phyloP scores from a whole-genome alignment of 2,329 filamentous ascomycete genomes.

The Trichothecium roseum region DNA sequence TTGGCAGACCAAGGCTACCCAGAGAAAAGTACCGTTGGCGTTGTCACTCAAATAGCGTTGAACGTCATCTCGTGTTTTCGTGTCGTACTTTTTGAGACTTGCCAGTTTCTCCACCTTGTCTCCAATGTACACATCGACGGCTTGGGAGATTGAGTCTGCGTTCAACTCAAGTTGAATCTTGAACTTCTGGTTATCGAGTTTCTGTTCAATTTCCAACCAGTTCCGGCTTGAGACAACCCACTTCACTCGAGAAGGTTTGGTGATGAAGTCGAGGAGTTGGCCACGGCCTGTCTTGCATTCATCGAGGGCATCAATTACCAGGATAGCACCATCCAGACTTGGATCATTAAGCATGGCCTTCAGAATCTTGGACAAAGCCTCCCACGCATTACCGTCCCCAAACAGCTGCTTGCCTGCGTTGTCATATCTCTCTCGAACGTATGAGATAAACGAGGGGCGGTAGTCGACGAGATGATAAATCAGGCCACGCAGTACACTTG shows the following conservation, averaged over 20 bases:
- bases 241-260: conserved; percentile 18
- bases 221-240: conserved; percentile 36
- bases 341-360: conserved; percentile 24
- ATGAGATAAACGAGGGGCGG: no score
- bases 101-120: conserved; percentile 17
- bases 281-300: conserved; percentile 22
- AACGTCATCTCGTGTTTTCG: conserved; percentile 1
- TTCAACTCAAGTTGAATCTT: conserved; percentile 26
- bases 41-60: conserved; percentile 14
- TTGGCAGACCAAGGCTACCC: conserved; percentile 1
- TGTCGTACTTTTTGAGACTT: conserved; percentile 3
- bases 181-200: conserved; percentile 13
- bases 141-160: conserved; percentile 15
- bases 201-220: conserved; percentile 21
- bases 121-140: conserved; percentile 23
- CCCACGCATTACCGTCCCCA: conserved; percentile 24
- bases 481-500: no score
- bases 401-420: conserved; percentile 23
- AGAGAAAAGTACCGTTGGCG: conserved; percentile 20
- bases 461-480: no score
- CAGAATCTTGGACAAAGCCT: conserved; percentile 25
- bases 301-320: conserved; percentile 37
- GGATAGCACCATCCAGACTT: conserved; percentile 12
- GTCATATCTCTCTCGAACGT: conserved; percentile 13
- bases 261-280: conserved; percentile 25